Evolutionary conservation across 257 asterid species (phyloP).

Genomic region (Paraleonurus japonicus): DNA sequence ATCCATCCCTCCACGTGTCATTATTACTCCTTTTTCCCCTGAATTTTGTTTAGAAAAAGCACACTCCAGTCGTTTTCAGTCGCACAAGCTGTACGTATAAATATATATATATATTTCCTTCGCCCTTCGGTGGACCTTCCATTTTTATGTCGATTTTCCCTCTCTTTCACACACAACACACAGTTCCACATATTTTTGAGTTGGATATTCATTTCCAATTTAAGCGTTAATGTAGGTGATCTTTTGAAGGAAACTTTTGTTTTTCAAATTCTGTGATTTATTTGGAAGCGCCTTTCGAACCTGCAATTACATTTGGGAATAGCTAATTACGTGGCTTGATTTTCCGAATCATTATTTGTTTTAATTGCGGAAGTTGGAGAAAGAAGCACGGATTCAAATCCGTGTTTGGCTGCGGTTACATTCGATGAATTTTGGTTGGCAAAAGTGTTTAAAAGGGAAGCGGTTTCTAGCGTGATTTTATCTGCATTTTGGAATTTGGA

Average conservation of each 20-base stretch:
- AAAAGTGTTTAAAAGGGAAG: background rate
- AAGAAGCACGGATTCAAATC: slow-evolving; percentile 17
- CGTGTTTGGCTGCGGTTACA: slow-evolving; percentile 13
- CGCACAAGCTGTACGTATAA: background rate
- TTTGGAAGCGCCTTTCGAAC: slow-evolving; percentile 13
- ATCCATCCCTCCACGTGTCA: background rate
- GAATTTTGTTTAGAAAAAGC: background rate
- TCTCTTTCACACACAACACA: slow-evolving; percentile 28
- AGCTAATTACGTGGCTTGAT: background rate
- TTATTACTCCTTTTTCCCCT: background rate
- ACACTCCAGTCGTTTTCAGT: slow-evolving; percentile 28
- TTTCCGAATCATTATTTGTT: background rate
- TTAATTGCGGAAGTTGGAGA: slow-evolving; percentile 15
- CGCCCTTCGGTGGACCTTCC: slow-evolving; percentile 16
- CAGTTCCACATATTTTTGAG: slow-evolving; percentile 18
- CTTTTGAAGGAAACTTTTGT: slow-evolving; percentile 11
- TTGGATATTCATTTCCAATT: background rate
- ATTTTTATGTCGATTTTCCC: slow-evolving; percentile 25
- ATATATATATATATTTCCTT: background rate
- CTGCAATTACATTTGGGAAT: slow-evolving; percentile 11
- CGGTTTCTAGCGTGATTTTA: background rate
- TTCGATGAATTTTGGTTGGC: background rate
- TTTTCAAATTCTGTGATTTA: slow-evolving; percentile 20
- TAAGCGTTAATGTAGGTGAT: slow-evolving; percentile 17
- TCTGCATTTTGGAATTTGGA: slow-evolving; percentile 14